Base-by-base conservation (phyloP, 2,329 filamentous ascomycete species). In the Clonostachys solani region DNA sequence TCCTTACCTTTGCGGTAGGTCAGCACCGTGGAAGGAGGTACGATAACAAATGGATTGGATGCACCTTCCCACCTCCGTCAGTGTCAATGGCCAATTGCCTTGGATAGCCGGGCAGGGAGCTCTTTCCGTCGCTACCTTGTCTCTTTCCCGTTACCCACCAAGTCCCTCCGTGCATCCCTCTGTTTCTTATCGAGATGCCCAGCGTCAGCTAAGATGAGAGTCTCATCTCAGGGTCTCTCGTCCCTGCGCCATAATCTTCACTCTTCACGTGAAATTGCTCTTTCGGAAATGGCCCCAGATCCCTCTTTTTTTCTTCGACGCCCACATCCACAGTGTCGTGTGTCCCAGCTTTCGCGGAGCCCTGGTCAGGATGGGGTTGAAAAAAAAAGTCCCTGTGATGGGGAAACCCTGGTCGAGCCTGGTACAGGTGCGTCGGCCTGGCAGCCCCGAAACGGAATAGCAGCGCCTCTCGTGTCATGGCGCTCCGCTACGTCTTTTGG, bases 311-410 rank as follows among this genome's bases (percentile, higher is more conserved):
- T 33, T 16, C 9, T 17, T 34, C 23, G 29, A 29, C 12, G 12
- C 12, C 42, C 19, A 33, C 42, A 29, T 19, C 9, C 23, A 29
- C 10, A 29, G 23, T 29, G 23, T 29, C 23, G 23, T 29, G 23
- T 29, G 23, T 29, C 23, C 23, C 23, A 29, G 23, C 23, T 29
- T 29, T 29, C 23, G 23, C 23, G 23, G 23, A 29, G 23, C 23
- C 23, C 23, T 29, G 23, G 23, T 29, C 23, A 29, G 9, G 23
- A 29, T 29, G 23, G 23, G 23, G 19, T 16, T 17, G 33, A 47
- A 38, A 47, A 47, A 47, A 47, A 47, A 47, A 47, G 45, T 47
- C 40, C 45, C 45, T 42, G 29, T 19, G 23, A 29, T 17, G 41
- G 41, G 42, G 18, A 17, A 36, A 16, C 18, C 40, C 40, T 46